Conservation (phyloP, 1,284 basidiomycete genomes). For the Sparassis latifolia region DNA sequence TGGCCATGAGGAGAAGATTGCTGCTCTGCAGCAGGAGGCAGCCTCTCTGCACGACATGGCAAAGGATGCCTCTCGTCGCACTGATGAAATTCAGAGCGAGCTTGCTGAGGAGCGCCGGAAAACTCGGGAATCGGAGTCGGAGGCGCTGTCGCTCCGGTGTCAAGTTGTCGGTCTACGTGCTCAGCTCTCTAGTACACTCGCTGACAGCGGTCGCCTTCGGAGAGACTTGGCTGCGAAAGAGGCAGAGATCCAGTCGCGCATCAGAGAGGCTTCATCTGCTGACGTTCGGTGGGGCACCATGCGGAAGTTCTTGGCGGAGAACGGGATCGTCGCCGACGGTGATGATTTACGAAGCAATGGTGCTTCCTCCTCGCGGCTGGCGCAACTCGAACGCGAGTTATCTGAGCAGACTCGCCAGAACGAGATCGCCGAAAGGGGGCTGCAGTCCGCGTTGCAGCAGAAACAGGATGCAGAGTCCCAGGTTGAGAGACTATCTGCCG, state of each 20-base stretch:
- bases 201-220: constrained; percentile 68
- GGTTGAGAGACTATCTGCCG: constrained; percentile 52
- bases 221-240: constrained; percentile 71
- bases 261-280: constrained; percentile 66
- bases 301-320: constrained; percentile 84
- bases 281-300: constrained; percentile 78
- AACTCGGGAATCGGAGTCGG: constrained; percentile 61
- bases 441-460: constrained; percentile 55
- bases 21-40: constrained; percentile 75
- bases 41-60: constrained; percentile 71
- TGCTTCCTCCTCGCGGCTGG: constrained; percentile 44
- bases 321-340: constrained; percentile 75
- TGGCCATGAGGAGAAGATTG: constrained; percentile 75
- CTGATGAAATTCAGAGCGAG: constrained; percentile 65
- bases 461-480: constrained; percentile 73
- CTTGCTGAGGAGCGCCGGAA: constrained; percentile 67
- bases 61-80: constrained; percentile 67
- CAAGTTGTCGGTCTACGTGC: constrained; percentile 77
- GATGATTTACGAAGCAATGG: constrained; percentile 49
- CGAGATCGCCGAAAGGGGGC: constrained; percentile 68
- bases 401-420: constrained; percentile 67
- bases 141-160: constrained; percentile 63
- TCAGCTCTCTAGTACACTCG: constrained; percentile 68
- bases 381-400: constrained; percentile 72
- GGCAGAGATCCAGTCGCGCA: constrained; percentile 57